phyloP scores from a whole-genome alignment of 495 filamentous ascomycete genomes.

The Tuber indicum region DNA sequence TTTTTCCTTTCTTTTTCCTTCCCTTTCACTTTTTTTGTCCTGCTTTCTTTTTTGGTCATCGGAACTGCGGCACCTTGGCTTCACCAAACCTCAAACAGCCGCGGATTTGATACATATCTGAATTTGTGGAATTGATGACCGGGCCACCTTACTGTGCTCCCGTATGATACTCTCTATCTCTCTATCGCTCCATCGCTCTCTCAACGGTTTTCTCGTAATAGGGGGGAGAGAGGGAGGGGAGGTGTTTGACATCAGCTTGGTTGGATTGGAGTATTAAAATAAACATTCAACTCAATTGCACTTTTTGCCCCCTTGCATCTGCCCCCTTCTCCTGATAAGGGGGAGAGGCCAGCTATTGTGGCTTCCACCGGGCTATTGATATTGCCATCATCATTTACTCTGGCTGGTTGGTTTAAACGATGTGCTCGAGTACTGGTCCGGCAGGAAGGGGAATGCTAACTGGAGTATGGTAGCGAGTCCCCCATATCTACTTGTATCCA shows the following conservation, averaged over 20 bases:
- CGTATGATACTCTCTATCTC: neutral
- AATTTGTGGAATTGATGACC: neutral
- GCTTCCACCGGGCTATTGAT: neutral
- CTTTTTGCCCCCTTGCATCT: neutral
- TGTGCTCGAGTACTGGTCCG: neutral
- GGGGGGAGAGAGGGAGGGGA: neutral
- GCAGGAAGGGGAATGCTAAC: neutral
- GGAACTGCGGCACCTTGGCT: neutral
- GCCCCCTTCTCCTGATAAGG: neutral
- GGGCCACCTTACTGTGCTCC: neutral
- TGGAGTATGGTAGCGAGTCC: neutral
- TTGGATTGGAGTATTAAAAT: neutral
- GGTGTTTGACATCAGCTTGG: neutral
- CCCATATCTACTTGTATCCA: neutral
- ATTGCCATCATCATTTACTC: neutral
- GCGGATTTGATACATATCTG: neutral
- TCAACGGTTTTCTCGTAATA: neutral
- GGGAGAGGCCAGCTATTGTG: neutral
- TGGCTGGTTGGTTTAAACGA: neutral
- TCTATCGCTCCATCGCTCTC: neutral
- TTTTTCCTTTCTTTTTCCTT: neutral
- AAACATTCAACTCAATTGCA: neutral
- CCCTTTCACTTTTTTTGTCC: neutral
- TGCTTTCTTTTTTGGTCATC: neutral
- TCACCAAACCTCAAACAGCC: neutral